Conservation (phyloP, 345 rosid species). For the Microthlaspi erraticum region DNA sequence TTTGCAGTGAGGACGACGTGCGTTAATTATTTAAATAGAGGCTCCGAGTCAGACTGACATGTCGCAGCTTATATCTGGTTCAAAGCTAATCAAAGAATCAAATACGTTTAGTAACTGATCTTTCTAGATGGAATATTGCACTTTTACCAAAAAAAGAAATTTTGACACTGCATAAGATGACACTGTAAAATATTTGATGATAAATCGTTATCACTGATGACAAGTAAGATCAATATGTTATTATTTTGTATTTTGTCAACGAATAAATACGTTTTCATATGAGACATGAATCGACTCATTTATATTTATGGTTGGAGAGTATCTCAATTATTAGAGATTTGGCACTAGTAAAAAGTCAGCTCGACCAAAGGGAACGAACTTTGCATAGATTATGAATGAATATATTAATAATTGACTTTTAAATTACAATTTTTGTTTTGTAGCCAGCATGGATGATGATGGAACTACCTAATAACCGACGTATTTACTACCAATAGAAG, state of each 20-base stretch:
- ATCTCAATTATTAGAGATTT: conserved; percentile 35
- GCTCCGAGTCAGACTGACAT: conserved; percentile 39
- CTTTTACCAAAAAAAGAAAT: background rate
- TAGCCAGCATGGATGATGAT: conserved; percentile 20
- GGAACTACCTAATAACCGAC: conserved; percentile 28
- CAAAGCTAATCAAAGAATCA: conserved; percentile 28
- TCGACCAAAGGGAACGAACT: conserved; percentile 43
- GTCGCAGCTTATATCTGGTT: conserved; percentile 34
- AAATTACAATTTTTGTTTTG: background rate
- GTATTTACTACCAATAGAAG: conserved; percentile 27
- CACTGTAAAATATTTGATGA: conserved; percentile 16
- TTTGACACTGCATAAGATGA: conserved; percentile 14
- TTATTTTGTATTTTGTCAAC: conserved; percentile 7
- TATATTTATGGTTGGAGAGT: conserved; percentile 23
- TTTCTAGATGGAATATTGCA: background rate
- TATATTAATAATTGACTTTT: conserved; percentile 37
- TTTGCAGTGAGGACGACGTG: conserved; percentile 29
- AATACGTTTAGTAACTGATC: conserved; percentile 24
- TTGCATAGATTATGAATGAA: background rate
- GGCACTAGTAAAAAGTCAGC: conserved; percentile 23
- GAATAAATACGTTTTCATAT: conserved; percentile 10
- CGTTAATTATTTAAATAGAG: conserved; percentile 28
- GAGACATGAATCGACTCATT: conserved; percentile 36
- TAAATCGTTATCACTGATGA: no score
- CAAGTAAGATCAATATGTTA: background rate